A percentile compares a stretch with the other conserved stretches of the same genome.
phyloP scores from a whole-genome alignment of 352 stramenopile genomes.

The Pythium insidiosum region DNA sequence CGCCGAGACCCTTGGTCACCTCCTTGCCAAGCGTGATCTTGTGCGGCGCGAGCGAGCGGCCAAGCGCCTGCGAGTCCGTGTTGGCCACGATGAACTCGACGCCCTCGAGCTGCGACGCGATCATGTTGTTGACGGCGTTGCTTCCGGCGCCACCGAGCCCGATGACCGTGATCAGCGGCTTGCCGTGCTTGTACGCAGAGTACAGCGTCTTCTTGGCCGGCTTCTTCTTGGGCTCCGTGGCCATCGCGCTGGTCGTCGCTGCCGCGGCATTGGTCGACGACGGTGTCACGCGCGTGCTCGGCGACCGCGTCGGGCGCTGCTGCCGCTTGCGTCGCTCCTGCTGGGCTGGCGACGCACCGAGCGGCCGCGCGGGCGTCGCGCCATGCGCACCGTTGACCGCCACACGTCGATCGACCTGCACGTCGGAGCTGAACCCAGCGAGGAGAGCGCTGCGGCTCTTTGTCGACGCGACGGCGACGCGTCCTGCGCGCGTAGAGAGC shows the following conservation, averaged over 20 bases:
- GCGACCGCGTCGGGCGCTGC: slow-evolving; percentile 13
- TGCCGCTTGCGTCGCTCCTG: slow-evolving; percentile 21
- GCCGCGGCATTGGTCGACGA: neutral
- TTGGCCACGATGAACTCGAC: slow-evolving; percentile 96
- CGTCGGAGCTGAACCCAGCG: slow-evolving; percentile 15
- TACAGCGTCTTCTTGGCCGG: slow-evolving; percentile 25
- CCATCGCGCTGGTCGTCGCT: too few relatives aligned
- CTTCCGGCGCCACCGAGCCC: slow-evolving; percentile 73
- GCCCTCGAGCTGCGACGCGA: slow-evolving; percentile 80
- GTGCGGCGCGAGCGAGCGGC: slow-evolving; percentile 62
- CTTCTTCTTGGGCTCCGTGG: neutral
- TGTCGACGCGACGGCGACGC: neutral
- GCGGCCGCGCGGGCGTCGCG: neutral
- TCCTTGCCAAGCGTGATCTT: slow-evolving; percentile 83
- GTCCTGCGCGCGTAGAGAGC: slow-evolving; percentile 1
- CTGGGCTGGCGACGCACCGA: slow-evolving; percentile 1
- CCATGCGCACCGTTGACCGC: slow-evolving; percentile 8
- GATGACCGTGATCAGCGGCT: slow-evolving; percentile 83
- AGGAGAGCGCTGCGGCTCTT: slow-evolving; percentile 1
- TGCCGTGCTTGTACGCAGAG: slow-evolving; percentile 69
- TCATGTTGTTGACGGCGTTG: slow-evolving; percentile 89
- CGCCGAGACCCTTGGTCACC: slow-evolving; percentile 77
- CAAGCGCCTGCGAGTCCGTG: slow-evolving; percentile 90
- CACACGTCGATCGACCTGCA: slow-evolving; percentile 10
- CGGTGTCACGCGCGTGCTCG: slow-evolving; percentile 1